Evolutionary conservation across 495 filamentous ascomycete species (phyloP), one percentile per base, ranked within the genome.

Genomic region (Penicillium roqueforti): DNA sequence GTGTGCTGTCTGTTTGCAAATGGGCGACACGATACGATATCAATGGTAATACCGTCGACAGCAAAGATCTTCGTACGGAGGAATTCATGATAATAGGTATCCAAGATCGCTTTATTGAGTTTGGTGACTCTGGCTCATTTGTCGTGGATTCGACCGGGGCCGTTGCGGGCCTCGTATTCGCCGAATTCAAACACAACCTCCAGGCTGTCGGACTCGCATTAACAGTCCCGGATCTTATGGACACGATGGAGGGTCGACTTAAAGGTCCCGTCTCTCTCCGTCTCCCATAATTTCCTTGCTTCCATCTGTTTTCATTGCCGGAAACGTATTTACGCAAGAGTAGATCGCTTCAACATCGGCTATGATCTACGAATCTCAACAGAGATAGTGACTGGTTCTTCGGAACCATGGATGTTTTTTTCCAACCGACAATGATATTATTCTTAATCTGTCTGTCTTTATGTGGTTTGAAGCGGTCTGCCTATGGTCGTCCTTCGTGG

Each of bases 381-480:
- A 22, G 13, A 6, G 37, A 16, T 31, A 76, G 73, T 74, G 92
- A 96, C 71, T 95, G 90, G 91, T 96, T 95, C 70, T 76, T 92
- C 0, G 87, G 87, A 67, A 96, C 91, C 1, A 73, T 87, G 54
- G 91, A 95, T 65, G 92, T 96, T 65, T 90, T 85, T 6, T 77
- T 97, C 20, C 89, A 96, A 61, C 90, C 92, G 0, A 96, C 90
- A 1, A 88, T 96, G 91, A 96, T 58, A 85, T 87, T 82, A 72
- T 87, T n/a, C 80, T 85, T 78, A 96, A 96, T 62, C 75, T 95
- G 13, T 73, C 87, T 14, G 80, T 96, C 40, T 96, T 96, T 69
- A 87, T 91, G 72, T 97, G 89, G 89, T 93, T 88, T 60, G 92
- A 91, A 9, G 87, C 89, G 6, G 84, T 92, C 22, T 92, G 87